A percentile compares a stretch with the other conserved stretches of the same genome.
These are phyloP conservation scores for Murraya paniculata DNA, from an alignment of 345 rosid genomes.

Conservation along the genomic window DNA sequence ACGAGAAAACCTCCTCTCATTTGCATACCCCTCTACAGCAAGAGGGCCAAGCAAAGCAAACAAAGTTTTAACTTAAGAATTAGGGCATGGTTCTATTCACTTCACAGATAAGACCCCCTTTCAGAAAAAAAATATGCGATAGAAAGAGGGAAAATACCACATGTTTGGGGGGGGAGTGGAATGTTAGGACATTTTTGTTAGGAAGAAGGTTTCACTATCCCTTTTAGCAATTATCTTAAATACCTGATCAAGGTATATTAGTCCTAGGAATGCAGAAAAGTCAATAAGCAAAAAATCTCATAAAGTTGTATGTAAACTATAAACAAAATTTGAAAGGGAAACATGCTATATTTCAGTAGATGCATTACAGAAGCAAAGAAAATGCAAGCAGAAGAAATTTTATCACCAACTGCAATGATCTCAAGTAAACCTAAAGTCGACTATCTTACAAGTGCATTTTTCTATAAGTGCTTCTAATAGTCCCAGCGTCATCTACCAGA, in stretches of 20 bases:
- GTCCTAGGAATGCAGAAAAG: background rate
- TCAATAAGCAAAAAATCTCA: background rate
- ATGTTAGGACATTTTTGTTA: background rate
- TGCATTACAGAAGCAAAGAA: background rate
- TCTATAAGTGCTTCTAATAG: conserved; percentile 58
- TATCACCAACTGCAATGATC: background rate
- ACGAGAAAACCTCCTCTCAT: background rate
- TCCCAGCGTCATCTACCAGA: conserved; percentile 68
- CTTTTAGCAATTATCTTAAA: background rate
- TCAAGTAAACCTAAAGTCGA: background rate
- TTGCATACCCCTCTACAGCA: background rate
- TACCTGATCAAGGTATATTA: background rate
- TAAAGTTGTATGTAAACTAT: background rate
- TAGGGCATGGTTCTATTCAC: background rate
- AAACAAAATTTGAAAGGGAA: background rate
- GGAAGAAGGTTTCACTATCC: background rate
- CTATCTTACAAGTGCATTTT: conserved; percentile 77
- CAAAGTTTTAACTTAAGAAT: background rate
- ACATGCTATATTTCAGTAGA: background rate
- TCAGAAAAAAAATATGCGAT: background rate
- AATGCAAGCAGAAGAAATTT: background rate
- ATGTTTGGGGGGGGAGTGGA: background rate
- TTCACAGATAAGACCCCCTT: background rate
- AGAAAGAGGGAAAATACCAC: background rate
- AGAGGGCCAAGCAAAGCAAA: background rate